phyloP scores from a whole-genome alignment of 169 alveolate species.

The Perkinsus olseni region DNA sequence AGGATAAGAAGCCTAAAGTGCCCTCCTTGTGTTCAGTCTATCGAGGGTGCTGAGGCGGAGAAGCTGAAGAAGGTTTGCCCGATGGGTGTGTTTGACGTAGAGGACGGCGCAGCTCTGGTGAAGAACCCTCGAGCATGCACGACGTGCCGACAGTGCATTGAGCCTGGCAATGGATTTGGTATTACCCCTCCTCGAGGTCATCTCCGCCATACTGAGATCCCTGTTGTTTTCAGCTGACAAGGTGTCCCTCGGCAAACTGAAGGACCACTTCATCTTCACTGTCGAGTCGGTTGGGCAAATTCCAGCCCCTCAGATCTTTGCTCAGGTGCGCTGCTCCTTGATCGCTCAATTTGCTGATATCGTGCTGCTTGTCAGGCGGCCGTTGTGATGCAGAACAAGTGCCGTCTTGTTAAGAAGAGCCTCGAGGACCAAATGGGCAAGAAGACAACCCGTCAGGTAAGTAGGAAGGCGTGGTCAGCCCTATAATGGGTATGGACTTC shows the following conservation, averaged over 20 bases:
- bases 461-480: background rate
- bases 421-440: background rate
- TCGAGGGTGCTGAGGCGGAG: conserved; percentile 58
- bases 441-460: background rate
- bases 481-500: background rate
- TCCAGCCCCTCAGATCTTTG: conserved; percentile 5
- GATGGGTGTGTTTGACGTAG: conserved; percentile 69
- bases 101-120: conserved; percentile 46
- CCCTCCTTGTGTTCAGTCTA: background rate
- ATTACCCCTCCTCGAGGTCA: background rate
- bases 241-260: conserved; percentile 23
- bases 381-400: background rate
- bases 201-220: background rate
- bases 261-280: conserved; percentile 29
- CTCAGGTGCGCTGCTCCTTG: background rate
- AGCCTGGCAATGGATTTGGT: conserved; percentile 17
- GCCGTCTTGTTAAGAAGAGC: background rate
- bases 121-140: conserved; percentile 72
- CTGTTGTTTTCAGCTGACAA: conserved; percentile 5
- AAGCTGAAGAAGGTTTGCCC: conserved; percentile 66
- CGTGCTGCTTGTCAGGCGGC: background rate
- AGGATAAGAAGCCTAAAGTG: no score
- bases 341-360: background rate
- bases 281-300: conserved; percentile 34
- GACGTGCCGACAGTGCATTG: conserved; percentile 80